phyloP scores from a whole-genome alignment of 1,284 basidiomycete genomes.

The Veloboletus limbatus region DNA sequence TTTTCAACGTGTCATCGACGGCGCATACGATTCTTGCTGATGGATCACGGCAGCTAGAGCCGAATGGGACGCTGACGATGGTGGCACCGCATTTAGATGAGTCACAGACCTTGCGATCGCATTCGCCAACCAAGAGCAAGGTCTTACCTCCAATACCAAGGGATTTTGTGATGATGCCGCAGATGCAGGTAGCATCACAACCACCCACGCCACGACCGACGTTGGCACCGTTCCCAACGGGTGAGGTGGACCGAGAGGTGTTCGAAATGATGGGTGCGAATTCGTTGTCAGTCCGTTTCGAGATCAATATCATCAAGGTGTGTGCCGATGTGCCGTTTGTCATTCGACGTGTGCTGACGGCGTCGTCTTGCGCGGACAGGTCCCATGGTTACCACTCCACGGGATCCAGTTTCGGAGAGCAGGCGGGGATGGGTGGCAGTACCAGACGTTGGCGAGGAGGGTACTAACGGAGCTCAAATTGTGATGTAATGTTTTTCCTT shows the following conservation, averaged over 20 bases:
- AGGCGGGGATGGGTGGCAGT: conserved; percentile 95
- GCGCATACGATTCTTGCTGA: conserved; percentile 47
- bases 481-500: conserved; percentile 35
- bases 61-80: conserved; percentile 27
- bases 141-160: conserved; percentile 70
- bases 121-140: conserved; percentile 51
- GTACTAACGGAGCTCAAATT: conserved; percentile 92
- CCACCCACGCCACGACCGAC: conserved; percentile 35
- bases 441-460: conserved; percentile 93
- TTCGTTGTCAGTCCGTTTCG: conserved; percentile 85
- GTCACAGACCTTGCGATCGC: conserved; percentile 32
- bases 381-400: conserved; percentile 91
- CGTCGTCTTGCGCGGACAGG: conserved; percentile 47
- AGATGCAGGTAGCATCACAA: conserved; percentile 7
- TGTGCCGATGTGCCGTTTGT: conserved; percentile 25
- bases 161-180: conserved; percentile 47
- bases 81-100: conserved; percentile 37
- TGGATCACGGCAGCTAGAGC: conserved; percentile 23
- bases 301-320: conserved; percentile 94
- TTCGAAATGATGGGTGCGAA: conserved; percentile 74
- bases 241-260: conserved; percentile 62
- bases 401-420: conserved; percentile 94
- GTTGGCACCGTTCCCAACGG: conserved; percentile 49
- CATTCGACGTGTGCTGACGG: not conserved
- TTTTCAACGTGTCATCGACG: conserved; percentile 70